Evolutionary conservation across 441 rosid species (phyloP).

Genomic region (Aleurites moluccanus): DNA sequence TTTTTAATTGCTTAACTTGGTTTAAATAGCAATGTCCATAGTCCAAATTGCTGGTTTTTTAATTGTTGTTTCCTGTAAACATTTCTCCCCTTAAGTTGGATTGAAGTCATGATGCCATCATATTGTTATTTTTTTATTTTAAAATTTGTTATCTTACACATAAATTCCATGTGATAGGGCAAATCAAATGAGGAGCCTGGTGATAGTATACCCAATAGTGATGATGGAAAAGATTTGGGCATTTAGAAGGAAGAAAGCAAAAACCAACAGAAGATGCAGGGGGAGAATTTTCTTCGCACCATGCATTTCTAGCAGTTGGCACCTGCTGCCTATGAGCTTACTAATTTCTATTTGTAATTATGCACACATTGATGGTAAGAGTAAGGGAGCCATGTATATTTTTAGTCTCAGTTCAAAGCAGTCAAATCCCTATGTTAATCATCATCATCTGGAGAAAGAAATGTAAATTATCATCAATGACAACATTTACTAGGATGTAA

Average conservation of each 20-base stretch:
- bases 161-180: conserved; percentile 39
- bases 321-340: conserved; percentile 19
- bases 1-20: background rate
- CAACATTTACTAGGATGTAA: background rate
- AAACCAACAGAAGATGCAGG: conserved; percentile 13
- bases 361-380: background rate
- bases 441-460: background rate
- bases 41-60: background rate
- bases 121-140: background rate
- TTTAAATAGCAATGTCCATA: background rate
- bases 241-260: conserved; percentile 23
- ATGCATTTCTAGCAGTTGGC: conserved; percentile 9
- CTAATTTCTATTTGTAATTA: conserved; percentile 10
- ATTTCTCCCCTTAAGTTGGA: background rate
- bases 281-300: conserved; percentile 1
- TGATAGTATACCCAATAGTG: conserved; percentile 25
- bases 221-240: conserved; percentile 25
- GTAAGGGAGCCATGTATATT: conserved; percentile 13
- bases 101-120: background rate
- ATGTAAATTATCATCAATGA: conserved; percentile 19
- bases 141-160: conserved; percentile 12
- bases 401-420: conserved; percentile 16
- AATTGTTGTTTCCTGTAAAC: background rate
- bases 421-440: background rate
- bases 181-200: conserved; percentile 40